Percentiles rank a stretch among this genome's conserved stretches.
Evolutionary conservation across 2,329 filamentous ascomycete species (phyloP).

Genomic region (Aspergillus sp.): DNA sequence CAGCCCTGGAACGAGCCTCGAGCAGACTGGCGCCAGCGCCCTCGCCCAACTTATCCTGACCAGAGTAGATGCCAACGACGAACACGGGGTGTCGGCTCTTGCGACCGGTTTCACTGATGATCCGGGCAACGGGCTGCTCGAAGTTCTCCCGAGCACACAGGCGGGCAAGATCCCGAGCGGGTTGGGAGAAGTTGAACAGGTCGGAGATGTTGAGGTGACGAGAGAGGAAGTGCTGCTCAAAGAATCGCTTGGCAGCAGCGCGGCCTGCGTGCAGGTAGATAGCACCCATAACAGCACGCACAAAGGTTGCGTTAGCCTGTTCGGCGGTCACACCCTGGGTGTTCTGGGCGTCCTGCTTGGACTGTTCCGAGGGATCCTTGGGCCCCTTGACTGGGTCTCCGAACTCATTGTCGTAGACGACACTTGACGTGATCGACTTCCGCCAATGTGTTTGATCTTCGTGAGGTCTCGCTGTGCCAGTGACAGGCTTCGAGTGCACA

Average conservation of each 20-base stretch:
- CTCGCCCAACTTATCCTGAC: slow-evolving; percentile 87
- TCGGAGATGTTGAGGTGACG: slow-evolving; percentile 73
- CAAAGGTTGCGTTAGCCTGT: slow-evolving; percentile 71
- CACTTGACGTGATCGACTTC: slow-evolving; percentile 71
- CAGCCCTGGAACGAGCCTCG: slow-evolving; percentile 75
- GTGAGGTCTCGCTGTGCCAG: slow-evolving; percentile 46
- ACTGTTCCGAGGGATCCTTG: slow-evolving; percentile 30
- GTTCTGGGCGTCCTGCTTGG: slow-evolving; percentile 18
- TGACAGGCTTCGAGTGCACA: slow-evolving; percentile 43
- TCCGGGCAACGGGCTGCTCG: slow-evolving; percentile 78
- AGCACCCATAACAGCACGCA: slow-evolving; percentile 79
- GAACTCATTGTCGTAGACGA: slow-evolving; percentile 83
- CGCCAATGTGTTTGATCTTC: slow-evolving; percentile 62
- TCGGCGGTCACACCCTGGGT: slow-evolving; percentile 50
- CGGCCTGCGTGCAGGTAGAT: slow-evolving; percentile 84
- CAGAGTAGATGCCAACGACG: slow-evolving; percentile 91
- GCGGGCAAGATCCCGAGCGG: slow-evolving; percentile 77
- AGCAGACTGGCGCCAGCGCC: slow-evolving; percentile 77
- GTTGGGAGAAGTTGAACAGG: slow-evolving; percentile 82
- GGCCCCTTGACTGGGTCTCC: slow-evolving; percentile 60
- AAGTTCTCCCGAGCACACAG: slow-evolving; percentile 90
- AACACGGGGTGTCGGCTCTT: slow-evolving; percentile 83
- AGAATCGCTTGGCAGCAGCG: slow-evolving; percentile 77
- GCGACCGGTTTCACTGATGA: slow-evolving; percentile 89
- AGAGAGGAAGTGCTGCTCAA: slow-evolving; percentile 79